Base-by-base conservation (phyloP, 192 early-diverging fungal genomes). In the Coemansia brasiliensis region DNA sequence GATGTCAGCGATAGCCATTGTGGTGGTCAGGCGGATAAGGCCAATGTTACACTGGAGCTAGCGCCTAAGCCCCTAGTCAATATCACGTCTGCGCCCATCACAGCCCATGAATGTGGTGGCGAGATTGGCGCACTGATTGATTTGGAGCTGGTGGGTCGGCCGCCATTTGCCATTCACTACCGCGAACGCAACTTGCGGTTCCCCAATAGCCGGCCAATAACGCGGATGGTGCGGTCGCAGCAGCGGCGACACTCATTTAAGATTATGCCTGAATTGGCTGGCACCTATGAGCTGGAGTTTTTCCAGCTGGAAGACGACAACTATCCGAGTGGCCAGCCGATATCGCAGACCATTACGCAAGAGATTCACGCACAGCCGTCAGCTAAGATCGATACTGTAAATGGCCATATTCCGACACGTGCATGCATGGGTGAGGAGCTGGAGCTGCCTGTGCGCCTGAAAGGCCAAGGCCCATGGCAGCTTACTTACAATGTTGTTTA, bases 381-480 rank as follows among this genome's bases (percentile, higher is more conserved):
- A 17, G 77, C 72, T 5, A 59, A 52, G 20, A 55, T 73, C 8
- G 63, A 73, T 32, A 49, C 58, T 12, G 24, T 55, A 6, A 38
- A 20, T 20, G 62, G 62, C 11, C 50, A 40, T 24, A 29, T 63
- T 13, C 52, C 66, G 0, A 10, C 53, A 1, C 29, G 35, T 1
- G 56, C 61, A 5, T 80, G 77, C 50, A 40, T 51, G 37, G 77
- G 61, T 49, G 61, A 80, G 18, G 42, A 44, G 1, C 48, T 67
- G 4, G 53, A 58, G 39, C 56, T 86, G 5, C 79, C 76, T 2
- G 67, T 88, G 50, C 41, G 51, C 3, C 68, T 88, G 46, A 60
- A 77, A 38, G 86, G 84, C 21, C 64, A 77, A 32, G 80, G 59
- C 1, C 83, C 84, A 4, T 87, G 72, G 74, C 60, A 79, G 41